Percentiles rank a stretch among this genome's conserved stretches.
Evolutionary conservation across 495 filamentous ascomycete genomes (phyloP).

Genomic region (Podospora tetraspora): DNA sequence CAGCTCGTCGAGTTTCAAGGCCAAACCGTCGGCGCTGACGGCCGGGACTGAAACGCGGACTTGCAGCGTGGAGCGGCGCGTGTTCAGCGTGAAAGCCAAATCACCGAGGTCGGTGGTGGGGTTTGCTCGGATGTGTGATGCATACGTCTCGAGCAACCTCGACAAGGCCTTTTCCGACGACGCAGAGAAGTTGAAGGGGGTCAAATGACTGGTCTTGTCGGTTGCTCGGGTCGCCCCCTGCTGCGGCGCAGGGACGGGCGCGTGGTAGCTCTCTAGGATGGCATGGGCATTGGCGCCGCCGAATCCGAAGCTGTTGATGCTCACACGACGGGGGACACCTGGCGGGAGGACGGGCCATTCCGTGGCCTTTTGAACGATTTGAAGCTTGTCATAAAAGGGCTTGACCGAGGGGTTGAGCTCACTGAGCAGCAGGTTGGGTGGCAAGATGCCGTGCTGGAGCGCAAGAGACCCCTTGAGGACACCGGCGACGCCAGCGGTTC

Average conservation of each 20-base stretch:
- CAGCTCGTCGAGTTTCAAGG: slow-evolving; percentile 3
- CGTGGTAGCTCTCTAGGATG: slow-evolving; percentile 22
- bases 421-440: slow-evolving; percentile 40
- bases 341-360: background rate
- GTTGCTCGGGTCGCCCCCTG: background rate
- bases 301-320: slow-evolving; percentile 12
- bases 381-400: slow-evolving; percentile 4
- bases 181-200: slow-evolving; percentile 38
- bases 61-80: slow-evolving; percentile 28
- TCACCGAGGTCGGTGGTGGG: slow-evolving; percentile 34
- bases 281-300: slow-evolving; percentile 14
- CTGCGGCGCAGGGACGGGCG: slow-evolving; percentile 22
- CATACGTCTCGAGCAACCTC: slow-evolving; percentile 34
- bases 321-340: slow-evolving; percentile 11
- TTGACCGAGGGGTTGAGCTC: slow-evolving; percentile 42
- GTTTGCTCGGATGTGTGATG: slow-evolving; percentile 33
- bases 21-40: slow-evolving; percentile 10
- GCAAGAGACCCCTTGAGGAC: slow-evolving; percentile 46
- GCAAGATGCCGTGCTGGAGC: slow-evolving; percentile 46
- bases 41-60: slow-evolving; percentile 34
- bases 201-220: slow-evolving; percentile 13
- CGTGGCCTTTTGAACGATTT: slow-evolving; percentile 23
- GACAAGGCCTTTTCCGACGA: slow-evolving; percentile 35
- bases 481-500: slow-evolving; percentile 44
- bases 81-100: slow-evolving; percentile 31